Percentiles rank a stretch among this genome's conserved stretches.
Conservation (phyloP, 1,139 yeast species). For the Magnusiomyces fungicola region DNA sequence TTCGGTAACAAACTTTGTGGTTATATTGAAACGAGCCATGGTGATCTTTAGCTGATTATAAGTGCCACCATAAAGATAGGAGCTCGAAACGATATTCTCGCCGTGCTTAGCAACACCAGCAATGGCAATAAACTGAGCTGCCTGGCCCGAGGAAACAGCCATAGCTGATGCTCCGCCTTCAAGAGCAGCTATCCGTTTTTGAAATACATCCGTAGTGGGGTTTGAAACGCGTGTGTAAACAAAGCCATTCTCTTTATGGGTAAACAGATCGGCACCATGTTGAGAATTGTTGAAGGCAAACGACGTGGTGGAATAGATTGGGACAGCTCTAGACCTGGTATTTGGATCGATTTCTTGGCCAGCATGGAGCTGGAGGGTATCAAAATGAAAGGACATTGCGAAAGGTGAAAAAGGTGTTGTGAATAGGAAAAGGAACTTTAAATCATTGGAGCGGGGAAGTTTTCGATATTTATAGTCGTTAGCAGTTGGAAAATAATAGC, state of each 20-base stretch:
- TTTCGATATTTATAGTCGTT: too few relatives aligned
- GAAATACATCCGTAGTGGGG: conserved; percentile 88
- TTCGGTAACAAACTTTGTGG: conserved; percentile 75
- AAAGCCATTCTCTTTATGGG: conserved; percentile 71
- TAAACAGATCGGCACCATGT: conserved; percentile 87
- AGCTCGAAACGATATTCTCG: conserved; percentile 79
- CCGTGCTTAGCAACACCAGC: conserved; percentile 81
- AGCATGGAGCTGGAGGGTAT: conserved; percentile 89
- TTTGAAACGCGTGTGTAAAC: conserved; percentile 85
- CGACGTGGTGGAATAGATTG: conserved; percentile 65
- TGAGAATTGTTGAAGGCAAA: conserved; percentile 79
- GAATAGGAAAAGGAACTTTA: neutral
- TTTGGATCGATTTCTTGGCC: conserved; percentile 63
- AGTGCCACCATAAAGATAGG: conserved; percentile 93
- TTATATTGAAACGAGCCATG: conserved; percentile 80
- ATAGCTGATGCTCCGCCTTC: conserved; percentile 89
- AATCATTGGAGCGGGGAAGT: too few relatives aligned
- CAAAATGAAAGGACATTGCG: conserved; percentile 52
- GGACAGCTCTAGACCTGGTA: conserved; percentile 75
- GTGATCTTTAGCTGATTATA: conserved; percentile 91
- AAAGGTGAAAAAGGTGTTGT: neutral
- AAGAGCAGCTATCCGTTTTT: conserved; percentile 82
- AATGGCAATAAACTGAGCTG: conserved; percentile 84
- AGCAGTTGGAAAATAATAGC: too few relatives aligned
- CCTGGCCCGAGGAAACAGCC: conserved; percentile 91